Evolutionary conservation across 495 filamentous ascomycete genomes (phyloP).

Genomic region (Achaetomiella virescens): DNA sequence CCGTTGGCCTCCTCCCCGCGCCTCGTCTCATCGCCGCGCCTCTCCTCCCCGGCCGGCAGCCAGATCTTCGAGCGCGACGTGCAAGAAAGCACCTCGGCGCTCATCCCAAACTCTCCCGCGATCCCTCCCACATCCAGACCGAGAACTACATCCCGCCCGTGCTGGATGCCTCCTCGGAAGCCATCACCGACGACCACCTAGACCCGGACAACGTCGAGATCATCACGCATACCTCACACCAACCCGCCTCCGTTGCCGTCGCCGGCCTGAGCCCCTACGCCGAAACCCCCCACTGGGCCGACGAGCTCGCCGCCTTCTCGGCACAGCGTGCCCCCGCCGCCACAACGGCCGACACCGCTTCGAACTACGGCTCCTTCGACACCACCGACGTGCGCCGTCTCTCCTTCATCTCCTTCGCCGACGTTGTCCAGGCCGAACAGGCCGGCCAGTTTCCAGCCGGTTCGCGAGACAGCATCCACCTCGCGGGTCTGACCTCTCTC

Average conservation of each 20-base stretch:
- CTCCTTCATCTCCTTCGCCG: conserved; percentile 90
- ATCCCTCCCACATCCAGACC: conserved; percentile 81
- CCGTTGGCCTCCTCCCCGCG: conserved; percentile 52
- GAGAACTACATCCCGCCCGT: conserved; percentile 91
- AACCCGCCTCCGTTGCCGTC: conserved; percentile 62
- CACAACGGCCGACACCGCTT: conserved; percentile 46
- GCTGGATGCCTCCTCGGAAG: conserved; percentile 78
- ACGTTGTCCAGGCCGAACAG: conserved; percentile 89
- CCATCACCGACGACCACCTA: conserved; percentile 73
- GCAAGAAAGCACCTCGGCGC: conserved; percentile 60
- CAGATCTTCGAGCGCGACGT: conserved; percentile 94
- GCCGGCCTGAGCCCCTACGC: conserved; percentile 36
- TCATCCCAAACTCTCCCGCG: conserved; percentile 62
- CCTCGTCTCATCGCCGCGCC: conserved; percentile 51
- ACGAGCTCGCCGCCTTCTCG: conserved; percentile 49
- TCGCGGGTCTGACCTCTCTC: conserved; percentile 48
- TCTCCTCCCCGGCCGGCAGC: conserved; percentile 62
- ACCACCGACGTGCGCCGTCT: conserved; percentile 71
- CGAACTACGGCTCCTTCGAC: conserved; percentile 68
- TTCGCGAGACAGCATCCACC: conserved; percentile 55
- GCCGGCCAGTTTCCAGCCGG: conserved; percentile 20
- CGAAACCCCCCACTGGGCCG: conserved; percentile 42
- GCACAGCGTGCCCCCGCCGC: conserved; percentile 11
- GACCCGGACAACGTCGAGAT: conserved; percentile 83
- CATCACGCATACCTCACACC: conserved; percentile 73